A percentile compares a stretch with the other conserved stretches of the same genome.
These are phyloP conservation scores for Tilletia horrida DNA, from an alignment of 1,284 basidiomycete species.

Conservation along the genomic window DNA sequence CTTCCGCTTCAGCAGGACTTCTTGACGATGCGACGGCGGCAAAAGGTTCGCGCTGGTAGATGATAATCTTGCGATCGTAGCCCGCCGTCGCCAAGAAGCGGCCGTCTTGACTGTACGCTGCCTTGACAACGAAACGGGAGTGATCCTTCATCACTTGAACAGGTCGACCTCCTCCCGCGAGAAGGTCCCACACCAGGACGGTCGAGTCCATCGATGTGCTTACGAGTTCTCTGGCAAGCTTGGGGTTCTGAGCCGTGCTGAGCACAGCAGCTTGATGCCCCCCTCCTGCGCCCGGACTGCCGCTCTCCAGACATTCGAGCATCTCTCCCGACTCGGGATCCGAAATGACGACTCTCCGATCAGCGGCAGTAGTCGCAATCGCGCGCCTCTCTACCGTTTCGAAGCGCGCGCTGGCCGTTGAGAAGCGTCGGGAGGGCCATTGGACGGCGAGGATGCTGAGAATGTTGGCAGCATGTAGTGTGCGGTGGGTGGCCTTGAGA, in stretches of 20 bases:
- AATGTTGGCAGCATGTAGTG: constrained; percentile 45
- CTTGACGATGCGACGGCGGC: background rate
- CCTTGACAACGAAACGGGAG: constrained; percentile 42
- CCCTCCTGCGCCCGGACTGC: background rate
- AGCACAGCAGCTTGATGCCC: constrained; percentile 47
- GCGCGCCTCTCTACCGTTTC: constrained; percentile 21
- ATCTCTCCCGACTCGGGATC: constrained; percentile 37
- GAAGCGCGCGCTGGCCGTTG: constrained; percentile 22
- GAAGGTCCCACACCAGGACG: background rate
- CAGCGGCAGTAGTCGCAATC: constrained; percentile 36
- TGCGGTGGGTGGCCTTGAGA: constrained; percentile 28
- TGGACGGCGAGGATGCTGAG: constrained; percentile 33
- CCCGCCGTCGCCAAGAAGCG: constrained; percentile 43
- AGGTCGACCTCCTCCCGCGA: constrained; percentile 18
- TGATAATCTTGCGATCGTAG: constrained; percentile 42
- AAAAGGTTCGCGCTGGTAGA: constrained; percentile 34
- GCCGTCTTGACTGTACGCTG: constrained; percentile 34
- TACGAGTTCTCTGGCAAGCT: constrained; percentile 32
- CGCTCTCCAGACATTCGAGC: constrained; percentile 35
- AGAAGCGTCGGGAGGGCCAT: constrained; percentile 30
- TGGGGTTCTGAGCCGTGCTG: constrained; percentile 36
- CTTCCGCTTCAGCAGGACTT: background rate
- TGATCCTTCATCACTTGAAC: constrained; percentile 42
- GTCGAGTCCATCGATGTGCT: constrained; percentile 21
- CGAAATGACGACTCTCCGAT: constrained; percentile 42